Base-by-base conservation (phyloP, 345 rosid species). In the Turnera subulata region DNA sequence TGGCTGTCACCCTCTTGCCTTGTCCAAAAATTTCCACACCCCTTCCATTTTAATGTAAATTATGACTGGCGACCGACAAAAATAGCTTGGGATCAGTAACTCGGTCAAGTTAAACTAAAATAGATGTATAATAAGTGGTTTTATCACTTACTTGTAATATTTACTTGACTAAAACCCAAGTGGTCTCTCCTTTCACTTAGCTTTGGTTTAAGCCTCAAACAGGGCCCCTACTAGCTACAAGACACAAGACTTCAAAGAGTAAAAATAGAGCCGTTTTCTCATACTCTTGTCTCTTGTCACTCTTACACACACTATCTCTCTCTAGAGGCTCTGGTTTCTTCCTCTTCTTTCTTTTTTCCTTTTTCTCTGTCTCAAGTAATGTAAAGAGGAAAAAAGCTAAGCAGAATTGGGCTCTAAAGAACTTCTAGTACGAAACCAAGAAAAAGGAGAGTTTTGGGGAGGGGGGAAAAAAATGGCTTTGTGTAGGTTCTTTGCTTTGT, bases 401-500 rank as follows among this genome's bases (percentile, higher is more conserved):
- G 10, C 49, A 11, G 25, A 53, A 43, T 29, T 52, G 12, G 20
- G n/a, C 62, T 58, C 57, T 20, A 16, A 14, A 8, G n/a, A 42
- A 21, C 67, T 70, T 62, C 35, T 16, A 11, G 46, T 65, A 25
- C 7, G 8, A 17, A 56, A 23, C 43, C 24, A 23, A 60, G 19
- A 6, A 17, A 65, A 60, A n/a, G n/a, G 37, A 32, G 18, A 51
- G 43, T 42, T 40, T 29, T 29, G 8, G 35, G 4, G 35, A 17
- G 46, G 8, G 35, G 4, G 35, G 17, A 46, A 33, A 21, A 15
- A 29, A 46, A 92, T 92, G 98, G 89, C 74, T 72, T 61, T 73
- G 62, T 32, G 58, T 59, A 63, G 60, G 60, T 67, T 74, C 57
- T 61, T 73, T 22, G 58, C 69, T 58, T 71, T 84, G 82, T 60